Percentiles rank a stretch among this genome's conserved stretches.
phyloP scores from a whole-genome alignment of 2,329 filamentous ascomycete species.

The Fusarium hostae region DNA sequence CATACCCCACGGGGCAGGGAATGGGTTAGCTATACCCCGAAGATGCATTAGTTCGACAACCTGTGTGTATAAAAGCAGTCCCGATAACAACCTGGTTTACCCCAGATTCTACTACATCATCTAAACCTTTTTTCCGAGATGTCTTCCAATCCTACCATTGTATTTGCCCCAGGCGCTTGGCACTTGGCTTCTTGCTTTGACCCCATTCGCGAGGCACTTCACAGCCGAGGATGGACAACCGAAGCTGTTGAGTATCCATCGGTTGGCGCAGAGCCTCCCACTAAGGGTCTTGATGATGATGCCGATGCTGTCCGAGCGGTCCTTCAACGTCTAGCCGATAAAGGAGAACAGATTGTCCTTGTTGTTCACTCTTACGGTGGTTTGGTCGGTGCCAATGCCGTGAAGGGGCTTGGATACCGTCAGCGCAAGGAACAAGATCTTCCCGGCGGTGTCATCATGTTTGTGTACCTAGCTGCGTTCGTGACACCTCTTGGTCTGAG shows the following conservation, averaged over 20 bases:
- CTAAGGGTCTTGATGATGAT: constrained; percentile 46
- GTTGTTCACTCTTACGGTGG: constrained; percentile 58
- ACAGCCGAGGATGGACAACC: constrained; percentile 47
- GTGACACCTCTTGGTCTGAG: constrained; percentile 45
- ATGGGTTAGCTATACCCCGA: neutral
- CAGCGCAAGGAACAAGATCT: constrained; percentile 47
- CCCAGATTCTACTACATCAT: neutral
- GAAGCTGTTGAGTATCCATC: constrained; percentile 48
- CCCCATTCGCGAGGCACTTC: constrained; percentile 45
- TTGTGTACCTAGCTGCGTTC: constrained; percentile 51
- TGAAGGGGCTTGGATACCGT: constrained; percentile 50
- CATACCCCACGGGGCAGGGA: neutral
- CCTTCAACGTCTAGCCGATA: constrained; percentile 46
- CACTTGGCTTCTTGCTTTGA: constrained; percentile 48
- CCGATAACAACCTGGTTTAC: neutral
- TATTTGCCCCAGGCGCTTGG: constrained; percentile 56
- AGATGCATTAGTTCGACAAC: neutral
- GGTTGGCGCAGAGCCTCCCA: constrained; percentile 46
- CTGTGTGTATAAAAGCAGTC: neutral
- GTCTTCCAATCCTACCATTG: constrained; percentile 38
- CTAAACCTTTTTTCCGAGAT: neutral
- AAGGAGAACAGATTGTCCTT: constrained; percentile 55
- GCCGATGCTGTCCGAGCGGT: constrained; percentile 45
- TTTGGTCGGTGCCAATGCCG: constrained; percentile 51
- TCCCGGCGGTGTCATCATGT: constrained; percentile 52